Evolutionary conservation across 2,329 filamentous ascomycete genomes (phyloP).

Genomic region (Colletotrichum spinosum): DNA sequence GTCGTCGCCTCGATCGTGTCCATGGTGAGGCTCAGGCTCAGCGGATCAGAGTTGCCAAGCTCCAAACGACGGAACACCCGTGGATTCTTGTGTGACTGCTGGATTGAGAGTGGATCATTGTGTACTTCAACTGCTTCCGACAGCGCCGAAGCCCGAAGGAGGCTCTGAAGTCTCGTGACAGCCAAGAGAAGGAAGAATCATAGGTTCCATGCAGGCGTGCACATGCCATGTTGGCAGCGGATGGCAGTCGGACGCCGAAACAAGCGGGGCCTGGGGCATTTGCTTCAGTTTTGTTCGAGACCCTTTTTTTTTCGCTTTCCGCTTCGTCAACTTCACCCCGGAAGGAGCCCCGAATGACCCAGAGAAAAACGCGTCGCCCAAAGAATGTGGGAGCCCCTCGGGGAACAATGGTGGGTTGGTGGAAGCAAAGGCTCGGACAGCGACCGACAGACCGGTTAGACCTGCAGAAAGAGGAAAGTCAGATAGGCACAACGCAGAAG

Average conservation of each 20-base stretch:
- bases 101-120: not conserved
- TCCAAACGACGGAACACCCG: not conserved
- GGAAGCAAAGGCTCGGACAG: slow-evolving; percentile 24
- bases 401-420: slow-evolving; percentile 15
- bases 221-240: slow-evolving; percentile 12
- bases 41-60: not conserved
- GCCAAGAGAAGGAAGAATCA: not conserved
- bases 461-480: slow-evolving; percentile 26
- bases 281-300: not conserved
- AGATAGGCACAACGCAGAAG: slow-evolving; percentile 15
- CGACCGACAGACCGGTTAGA: slow-evolving; percentile 33
- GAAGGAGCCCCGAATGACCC: slow-evolving; percentile 23
- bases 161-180: slow-evolving; percentile 20
- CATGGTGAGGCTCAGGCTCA: slow-evolving; percentile 5
- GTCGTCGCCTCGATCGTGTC: slow-evolving; percentile 7
- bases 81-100: not conserved
- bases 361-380: slow-evolving; percentile 1
- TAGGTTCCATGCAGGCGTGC: slow-evolving; percentile 1
- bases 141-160: slow-evolving; percentile 13
- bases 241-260: slow-evolving; percentile 21
- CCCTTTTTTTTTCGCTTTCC: slow-evolving; percentile 3
- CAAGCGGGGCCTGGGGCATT: not conserved
- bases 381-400: slow-evolving; percentile 31
- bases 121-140: not conserved
- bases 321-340: slow-evolving; percentile 5